Evolutionary conservation across 169 alveolate genomes (phyloP), one percentile per base, ranked within the genome.

Genomic region (Cryptosporidium sp.): DNA sequence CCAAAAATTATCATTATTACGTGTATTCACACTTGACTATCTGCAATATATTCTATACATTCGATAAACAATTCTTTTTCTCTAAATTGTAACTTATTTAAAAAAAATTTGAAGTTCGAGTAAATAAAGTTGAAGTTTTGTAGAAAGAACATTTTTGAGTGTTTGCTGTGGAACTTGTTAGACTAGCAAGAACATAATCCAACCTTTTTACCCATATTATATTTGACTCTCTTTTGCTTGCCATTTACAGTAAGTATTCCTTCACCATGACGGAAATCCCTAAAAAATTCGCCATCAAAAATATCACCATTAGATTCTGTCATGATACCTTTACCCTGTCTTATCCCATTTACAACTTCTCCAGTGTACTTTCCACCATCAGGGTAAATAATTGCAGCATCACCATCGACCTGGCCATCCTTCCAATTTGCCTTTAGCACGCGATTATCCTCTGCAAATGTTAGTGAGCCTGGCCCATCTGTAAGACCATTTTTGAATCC

Each of bases 221-320:
- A 80, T 44, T 80, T 80, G 4, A 80, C 89, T 80, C 89, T 80
- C 69, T 80, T 80, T 42, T 60, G 80, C 44, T 80, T 80, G 8
- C 89, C 89, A 67, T 80, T 80, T 44, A 60, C 89, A 4, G 89
- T 42, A 26, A 80, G 68, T 14, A 51, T 23, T 18, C 89, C 89
- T 9, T 80, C 89, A 8, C 89, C 89, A 23, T 80, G 89, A 35
- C 89, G 73, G 48, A 80, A 60, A 61, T 80, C 89, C 21, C 89
- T 80, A 29, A 80, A 80, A 39, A 97, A 97, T 86, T 96, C 93
- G 3, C 98, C 98, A 86, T 95, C 98, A 89, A 95, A 97, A 70
- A 93, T 93, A 58, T 96, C 97, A 23, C 97, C 98, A 91, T 96
- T 96, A 35, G 69, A 31, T 42, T 87, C 86, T 12, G 80, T 68